A percentile compares a stretch with the other conserved stretches of the same genome.
These are phyloP conservation scores for Carex kokanica DNA, from an alignment of 176 grass and related monocot species.

Conservation along the genomic window DNA sequence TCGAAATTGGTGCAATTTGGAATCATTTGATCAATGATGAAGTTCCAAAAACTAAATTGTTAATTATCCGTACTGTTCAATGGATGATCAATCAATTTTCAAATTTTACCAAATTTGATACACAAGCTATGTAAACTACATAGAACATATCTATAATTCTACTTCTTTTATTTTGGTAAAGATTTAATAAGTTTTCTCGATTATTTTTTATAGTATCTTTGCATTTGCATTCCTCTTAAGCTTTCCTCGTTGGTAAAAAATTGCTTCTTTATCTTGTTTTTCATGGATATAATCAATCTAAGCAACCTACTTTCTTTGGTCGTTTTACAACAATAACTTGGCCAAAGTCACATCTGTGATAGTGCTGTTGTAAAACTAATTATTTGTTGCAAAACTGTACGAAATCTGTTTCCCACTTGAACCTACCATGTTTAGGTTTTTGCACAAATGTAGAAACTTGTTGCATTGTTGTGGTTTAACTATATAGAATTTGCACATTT, in stretches of 20 bases:
- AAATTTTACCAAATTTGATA: neutral
- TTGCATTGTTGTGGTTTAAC: neutral
- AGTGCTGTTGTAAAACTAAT: neutral
- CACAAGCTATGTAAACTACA: neutral
- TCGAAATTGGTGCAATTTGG: neutral
- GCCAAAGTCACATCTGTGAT: neutral
- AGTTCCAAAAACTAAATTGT: neutral
- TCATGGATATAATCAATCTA: neutral
- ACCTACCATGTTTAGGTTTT: neutral
- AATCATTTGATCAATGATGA: neutral
- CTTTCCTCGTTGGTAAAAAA: neutral
- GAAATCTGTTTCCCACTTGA: neutral
- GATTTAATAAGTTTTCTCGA: neutral
- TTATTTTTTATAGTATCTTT: neutral
- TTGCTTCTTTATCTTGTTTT: neutral
- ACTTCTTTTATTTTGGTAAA: neutral
- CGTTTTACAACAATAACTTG: neutral
- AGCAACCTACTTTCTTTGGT: neutral
- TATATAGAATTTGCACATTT: neutral
- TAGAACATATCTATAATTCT: neutral
- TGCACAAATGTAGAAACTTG: neutral
- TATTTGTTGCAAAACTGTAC: neutral
- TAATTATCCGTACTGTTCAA: too few relatives aligned
- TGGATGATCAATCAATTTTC: neutral
- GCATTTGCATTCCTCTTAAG: neutral